Conservation (phyloP, 305 asterid species). For the Solanum hybrid region DNA sequence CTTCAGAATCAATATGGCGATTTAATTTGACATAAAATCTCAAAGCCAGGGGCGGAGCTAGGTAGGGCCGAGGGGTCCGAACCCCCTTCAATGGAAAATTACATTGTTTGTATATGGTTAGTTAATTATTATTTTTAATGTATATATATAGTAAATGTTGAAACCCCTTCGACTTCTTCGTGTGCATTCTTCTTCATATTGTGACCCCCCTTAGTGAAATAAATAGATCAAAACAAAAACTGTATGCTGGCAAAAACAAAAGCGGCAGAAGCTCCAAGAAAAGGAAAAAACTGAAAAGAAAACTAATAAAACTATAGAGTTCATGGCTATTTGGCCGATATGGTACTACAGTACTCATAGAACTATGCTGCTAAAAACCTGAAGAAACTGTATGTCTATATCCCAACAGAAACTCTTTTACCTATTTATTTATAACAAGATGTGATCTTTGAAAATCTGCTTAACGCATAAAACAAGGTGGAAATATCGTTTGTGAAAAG, state of each 20-base stretch:
- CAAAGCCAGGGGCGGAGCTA: too few relatives aligned
- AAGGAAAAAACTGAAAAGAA: not conserved
- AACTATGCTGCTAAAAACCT: not conserved
- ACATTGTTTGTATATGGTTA: too few relatives aligned
- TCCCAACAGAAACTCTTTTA: not conserved
- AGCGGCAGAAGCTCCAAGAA: not conserved
- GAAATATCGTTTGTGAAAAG: not conserved
- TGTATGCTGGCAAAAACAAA: not conserved
- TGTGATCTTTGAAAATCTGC: not conserved
- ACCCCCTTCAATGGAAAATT: too few relatives aligned
- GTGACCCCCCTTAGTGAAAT: too few relatives aligned
- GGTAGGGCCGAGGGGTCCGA: too few relatives aligned
- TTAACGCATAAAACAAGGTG: not conserved
- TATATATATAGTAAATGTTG: too few relatives aligned
- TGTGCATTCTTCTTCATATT: too few relatives aligned
- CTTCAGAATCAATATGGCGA: too few relatives aligned
- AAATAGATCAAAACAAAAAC: not conserved
- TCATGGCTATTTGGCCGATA: not conserved
- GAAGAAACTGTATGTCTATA: not conserved
- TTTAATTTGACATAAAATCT: too few relatives aligned
- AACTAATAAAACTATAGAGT: not conserved
- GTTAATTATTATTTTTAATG: too few relatives aligned
- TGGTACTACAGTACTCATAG: not conserved
- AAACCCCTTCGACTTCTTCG: too few relatives aligned
- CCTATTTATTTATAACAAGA: not conserved